Base-by-base conservation (phyloP, 768 basidiomycete genomes). In the Mycena polygramma region DNA sequence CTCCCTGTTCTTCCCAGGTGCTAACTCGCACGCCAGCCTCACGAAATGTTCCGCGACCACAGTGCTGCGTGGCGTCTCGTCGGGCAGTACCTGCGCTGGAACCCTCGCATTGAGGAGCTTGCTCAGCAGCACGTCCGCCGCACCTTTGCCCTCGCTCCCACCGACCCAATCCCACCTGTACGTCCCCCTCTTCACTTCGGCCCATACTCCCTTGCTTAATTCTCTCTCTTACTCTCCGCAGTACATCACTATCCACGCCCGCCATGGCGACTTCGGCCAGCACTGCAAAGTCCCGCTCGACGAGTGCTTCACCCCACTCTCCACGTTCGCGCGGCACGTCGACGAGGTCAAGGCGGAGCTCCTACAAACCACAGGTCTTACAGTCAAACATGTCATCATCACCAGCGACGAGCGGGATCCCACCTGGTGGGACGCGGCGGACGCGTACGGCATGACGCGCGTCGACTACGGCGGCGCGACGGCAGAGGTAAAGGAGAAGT, bases 201-300 rank as follows among this genome's bases (percentile, higher is more conserved):
- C 30, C 30, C 30, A 30, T 30, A 6, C 30, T 30, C 30, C 35
- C 13, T 10, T 15, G 11, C 11, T 17, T 46, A n/a, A 7, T 45
- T 10, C 20, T 3, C 9, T 1, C n/a, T 30, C 30, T 30, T 30
- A 2, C 30, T 30, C 30, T 30, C 30, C n/a, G 0, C 73, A 81
- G 80, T 85, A 77, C 67, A 83, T 85, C 68, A 71, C 79, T 0
- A 69, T 85, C 43, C 84, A 85, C 64, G 75, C 77, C 26, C 81
- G 84, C 7, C 79, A 76, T 39, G 76, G 76, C 35, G 83, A 85
- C 66, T 84, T 84, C 73, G 62, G 49, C 19, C 62, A 20, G 2
- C 74, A 72, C 49, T 84, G 84, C n/a, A 73, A 75, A 10, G 55
- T 26, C 17, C 74, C 80, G 17, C 37, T 71, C 8, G 70, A 76